Evolutionary conservation across 805 yeast genomes (phyloP).

Genomic region (Ogataea corticis): DNA sequence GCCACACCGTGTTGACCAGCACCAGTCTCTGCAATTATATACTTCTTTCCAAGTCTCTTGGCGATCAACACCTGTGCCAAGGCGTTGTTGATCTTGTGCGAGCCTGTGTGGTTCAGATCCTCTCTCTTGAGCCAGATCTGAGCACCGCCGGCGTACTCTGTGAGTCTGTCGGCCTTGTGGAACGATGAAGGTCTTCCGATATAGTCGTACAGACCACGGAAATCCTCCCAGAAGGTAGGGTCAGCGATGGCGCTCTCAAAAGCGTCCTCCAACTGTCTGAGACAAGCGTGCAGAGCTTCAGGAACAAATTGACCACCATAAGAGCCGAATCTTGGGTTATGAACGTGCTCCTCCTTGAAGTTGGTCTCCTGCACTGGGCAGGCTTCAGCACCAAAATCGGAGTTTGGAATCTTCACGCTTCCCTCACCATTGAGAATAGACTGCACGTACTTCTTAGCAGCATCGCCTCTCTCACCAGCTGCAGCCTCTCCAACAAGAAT

Average conservation of each 20-base stretch:
- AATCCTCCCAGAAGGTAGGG: constrained; percentile 91
- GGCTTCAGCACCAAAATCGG: constrained; percentile 22
- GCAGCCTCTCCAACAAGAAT: constrained; percentile 65
- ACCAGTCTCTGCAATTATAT: constrained; percentile 87
- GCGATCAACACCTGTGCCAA: constrained; percentile 81
- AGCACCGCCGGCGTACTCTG: constrained; percentile 92
- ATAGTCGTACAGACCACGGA: constrained; percentile 78
- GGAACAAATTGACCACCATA: constrained; percentile 99
- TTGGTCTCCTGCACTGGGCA: constrained; percentile 23
- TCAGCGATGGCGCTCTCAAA: constrained; percentile 89
- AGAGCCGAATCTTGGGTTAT: constrained; percentile 81
- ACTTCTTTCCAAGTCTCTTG: constrained; percentile 71
- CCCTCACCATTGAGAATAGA: constrained; percentile 65
- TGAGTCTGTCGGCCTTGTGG: constrained; percentile 86
- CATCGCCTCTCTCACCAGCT: constrained; percentile 57
- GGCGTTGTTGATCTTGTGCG: constrained; percentile 85
- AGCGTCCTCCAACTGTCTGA: constrained; percentile 83
- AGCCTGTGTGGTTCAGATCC: constrained; percentile 88
- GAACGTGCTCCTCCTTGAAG: constrained; percentile 63
- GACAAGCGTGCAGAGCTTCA: constrained; percentile 89
- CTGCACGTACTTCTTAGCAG: constrained; percentile 67
- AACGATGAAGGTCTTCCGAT: constrained; percentile 96
- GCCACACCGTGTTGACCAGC: constrained; percentile 96
- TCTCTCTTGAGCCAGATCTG: constrained; percentile 98
- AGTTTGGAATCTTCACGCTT: constrained; percentile 27